A percentile compares a stretch with the other conserved stretches of the same genome.
Conservation (phyloP, 306 rosid genomes). For the Pterocarpus macrocarpus region DNA sequence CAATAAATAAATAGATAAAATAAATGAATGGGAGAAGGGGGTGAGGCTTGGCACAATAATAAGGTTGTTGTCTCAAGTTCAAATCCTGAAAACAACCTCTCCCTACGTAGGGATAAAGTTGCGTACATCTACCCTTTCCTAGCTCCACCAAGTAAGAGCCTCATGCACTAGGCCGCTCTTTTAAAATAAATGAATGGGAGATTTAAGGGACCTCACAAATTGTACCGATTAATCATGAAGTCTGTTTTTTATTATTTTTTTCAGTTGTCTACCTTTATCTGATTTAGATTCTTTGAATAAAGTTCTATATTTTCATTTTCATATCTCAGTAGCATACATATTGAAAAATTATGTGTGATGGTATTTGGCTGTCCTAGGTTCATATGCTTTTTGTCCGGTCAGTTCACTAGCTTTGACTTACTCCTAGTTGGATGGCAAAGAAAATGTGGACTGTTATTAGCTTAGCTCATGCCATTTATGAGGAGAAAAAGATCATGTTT, state of each 20-base stretch:
- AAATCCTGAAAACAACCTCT: no score
- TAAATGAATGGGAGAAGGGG: no score
- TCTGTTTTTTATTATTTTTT: background rate
- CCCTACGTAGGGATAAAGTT: no score
- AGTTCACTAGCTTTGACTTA: conserved; percentile 10
- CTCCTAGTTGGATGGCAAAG: background rate
- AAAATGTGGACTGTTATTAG: conserved; percentile 12
- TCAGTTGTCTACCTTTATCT: background rate
- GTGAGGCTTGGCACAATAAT: no score
- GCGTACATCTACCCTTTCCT: no score
- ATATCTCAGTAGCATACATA: background rate
- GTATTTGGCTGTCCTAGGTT: conserved; percentile 27
- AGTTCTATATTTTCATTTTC: background rate
- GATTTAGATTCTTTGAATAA: background rate
- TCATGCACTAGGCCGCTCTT: no score
- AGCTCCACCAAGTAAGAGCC: no score
- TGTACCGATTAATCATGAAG: background rate
- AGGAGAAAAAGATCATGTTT: conserved; percentile 14
- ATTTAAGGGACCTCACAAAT: background rate
- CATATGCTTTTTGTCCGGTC: conserved; percentile 20
- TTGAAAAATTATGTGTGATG: conserved; percentile 26
- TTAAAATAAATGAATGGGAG: no score
- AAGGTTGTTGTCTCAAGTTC: no score
- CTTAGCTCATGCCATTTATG: background rate
- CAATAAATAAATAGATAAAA: no score